Base-by-base conservation (phyloP, 352 stramenopile species). In the Phytophthora crassamura region DNA sequence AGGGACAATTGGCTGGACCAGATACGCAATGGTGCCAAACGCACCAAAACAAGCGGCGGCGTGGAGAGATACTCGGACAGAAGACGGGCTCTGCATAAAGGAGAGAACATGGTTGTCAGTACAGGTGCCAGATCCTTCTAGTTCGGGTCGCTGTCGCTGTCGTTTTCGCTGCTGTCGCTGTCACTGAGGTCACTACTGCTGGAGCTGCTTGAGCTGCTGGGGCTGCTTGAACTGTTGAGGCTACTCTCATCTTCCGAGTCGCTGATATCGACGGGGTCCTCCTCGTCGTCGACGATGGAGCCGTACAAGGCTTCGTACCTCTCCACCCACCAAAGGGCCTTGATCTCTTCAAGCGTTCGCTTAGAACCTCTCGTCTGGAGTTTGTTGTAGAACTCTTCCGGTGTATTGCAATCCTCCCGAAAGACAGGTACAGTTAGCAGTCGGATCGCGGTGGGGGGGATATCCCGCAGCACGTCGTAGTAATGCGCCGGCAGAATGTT, bases 261-360 rank as follows among this genome's bases (percentile, higher is more conserved):
- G 46, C 57, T 56, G 2, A 69, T 47, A 35, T 61, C 52, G 12
- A 28, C 39, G 32, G 15, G 53, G 1, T 45, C 52, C 40, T 49
- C 59, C 12, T 68, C 64, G 14, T 55, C 45, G 7, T 65, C 64
- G 45, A 55, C 36, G 38, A 72, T 57, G 10, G 50, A 49, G 9
- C 70, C 73, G 43, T 71, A 67, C 10, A 67, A 16, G 9, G 39
- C 64, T 51, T 75, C 74, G 54, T 76, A 86, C 46, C 66, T 62
- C 43, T 80, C 72, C 16, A 86, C 49, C 76, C 76, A 88, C 8
- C 86, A 45, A 8, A 82, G 74, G 3, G 69, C 75, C 61, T 84
- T 72, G n/a, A 88, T 46, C 38, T 72, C 63, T 18, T 72, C 28
- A 41, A 64, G 22, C 28, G 39, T 59, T 40, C 42, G 33, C 45